Evolutionary conservation across 164 flowering plant genomes (phyloP), one percentile per base, ranked within the genome.

Genomic region (Stephania cephalantha): DNA sequence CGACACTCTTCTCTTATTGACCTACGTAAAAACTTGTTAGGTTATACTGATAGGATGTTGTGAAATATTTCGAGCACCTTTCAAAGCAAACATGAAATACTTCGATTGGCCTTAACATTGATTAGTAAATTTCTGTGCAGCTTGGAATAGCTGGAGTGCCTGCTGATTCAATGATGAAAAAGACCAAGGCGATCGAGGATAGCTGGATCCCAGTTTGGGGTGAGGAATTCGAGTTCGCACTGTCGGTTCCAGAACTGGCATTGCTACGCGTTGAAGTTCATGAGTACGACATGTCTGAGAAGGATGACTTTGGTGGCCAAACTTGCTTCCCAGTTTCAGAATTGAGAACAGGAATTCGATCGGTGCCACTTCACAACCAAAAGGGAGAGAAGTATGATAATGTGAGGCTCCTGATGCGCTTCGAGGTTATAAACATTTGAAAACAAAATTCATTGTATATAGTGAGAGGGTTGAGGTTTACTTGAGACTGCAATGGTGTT

Each of bases 281-380:
- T 29, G 89, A 87, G 63, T 85, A 84, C 69, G 89, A 87, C 74
- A 79, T 82, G 85, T 81, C 85, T 20, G 86, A 81, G 69, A 86
- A 76, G 75, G 89, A 86, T 74, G 89, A 84, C 75, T 87, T 87
- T 78, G 89, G 82, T 13, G 89, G 89, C 52, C 88, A 87, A 78
- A 79, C 82, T 15, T 87, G 88, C 73, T 66, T 87, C 71, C 88
- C 89, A 1, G 77, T 87, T 45, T 85, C 83, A 29, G 89, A 88
- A 70, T 66, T 88, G 78, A 84, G 81, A 76, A 17, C 81, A 13
- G 90, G 90, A 44, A 83, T 88, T 77, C 86, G 90, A 75, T 82
- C 87, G 1, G 84, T 87, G 15, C 85, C 88, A 7, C 86, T 87
- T 15, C 71, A 71, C 72, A 69, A 79, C 73, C 70, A 74, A n/a